Evolutionary conservation across 1,284 basidiomycete species (phyloP).

Genomic region (Fomes fomentarius): DNA sequence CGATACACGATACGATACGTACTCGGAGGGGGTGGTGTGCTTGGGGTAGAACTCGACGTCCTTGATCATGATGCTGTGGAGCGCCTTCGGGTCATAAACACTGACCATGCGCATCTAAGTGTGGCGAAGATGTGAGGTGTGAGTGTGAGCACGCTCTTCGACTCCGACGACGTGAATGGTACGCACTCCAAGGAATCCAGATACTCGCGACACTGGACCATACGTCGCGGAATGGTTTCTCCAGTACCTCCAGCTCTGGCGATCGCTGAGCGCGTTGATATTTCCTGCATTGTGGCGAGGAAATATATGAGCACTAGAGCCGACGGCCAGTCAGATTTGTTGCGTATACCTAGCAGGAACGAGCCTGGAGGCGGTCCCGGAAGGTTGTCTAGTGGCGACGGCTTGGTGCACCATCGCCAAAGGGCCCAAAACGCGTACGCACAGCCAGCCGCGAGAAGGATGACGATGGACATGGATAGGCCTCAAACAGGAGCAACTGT

Average conservation of each 20-base stretch:
- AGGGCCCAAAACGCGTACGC: too few relatives aligned
- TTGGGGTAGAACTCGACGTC: slow-evolving; percentile 28
- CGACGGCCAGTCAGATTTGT: too few relatives aligned
- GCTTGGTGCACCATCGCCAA: too few relatives aligned
- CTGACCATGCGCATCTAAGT: slow-evolving; percentile 3
- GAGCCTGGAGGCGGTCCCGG: not conserved
- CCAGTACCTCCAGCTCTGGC: not conserved
- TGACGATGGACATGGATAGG: too few relatives aligned
- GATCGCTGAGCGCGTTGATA: not conserved
- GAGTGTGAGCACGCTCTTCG: too few relatives aligned
- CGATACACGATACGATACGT: not conserved
- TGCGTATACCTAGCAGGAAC: not conserved
- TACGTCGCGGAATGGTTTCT: not conserved
- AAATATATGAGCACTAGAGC: not conserved
- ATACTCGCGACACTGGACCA: not conserved
- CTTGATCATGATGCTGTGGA: slow-evolving; percentile 44
- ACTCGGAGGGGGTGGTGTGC: not conserved
- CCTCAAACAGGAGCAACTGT: too few relatives aligned
- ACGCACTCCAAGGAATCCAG: not conserved
- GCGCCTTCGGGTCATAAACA: slow-evolving; percentile 35
- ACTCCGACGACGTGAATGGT: too few relatives aligned
- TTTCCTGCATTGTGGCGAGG: not conserved
- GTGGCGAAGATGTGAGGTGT: not conserved
- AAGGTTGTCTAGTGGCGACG: not conserved
- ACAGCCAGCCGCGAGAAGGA: too few relatives aligned